Conservation (phyloP, 768 basidiomycete species). For the Rhizopogon sp. region DNA sequence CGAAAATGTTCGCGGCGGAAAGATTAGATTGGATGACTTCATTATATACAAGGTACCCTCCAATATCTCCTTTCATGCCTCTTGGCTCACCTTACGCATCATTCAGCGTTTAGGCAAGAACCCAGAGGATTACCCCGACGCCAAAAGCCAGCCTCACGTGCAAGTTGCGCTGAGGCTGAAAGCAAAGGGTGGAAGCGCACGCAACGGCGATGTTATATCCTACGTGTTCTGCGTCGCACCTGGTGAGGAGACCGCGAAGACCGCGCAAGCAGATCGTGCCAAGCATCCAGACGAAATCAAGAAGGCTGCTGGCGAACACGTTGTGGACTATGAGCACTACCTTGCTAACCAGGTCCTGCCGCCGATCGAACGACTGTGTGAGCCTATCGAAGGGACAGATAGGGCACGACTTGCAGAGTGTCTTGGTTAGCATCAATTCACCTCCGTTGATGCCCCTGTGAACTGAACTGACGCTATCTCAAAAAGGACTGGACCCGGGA, state of each 20-base stretch:
- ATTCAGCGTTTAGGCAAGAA: slow-evolving; percentile 89
- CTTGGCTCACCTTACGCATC: background rate
- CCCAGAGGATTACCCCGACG: slow-evolving; percentile 95
- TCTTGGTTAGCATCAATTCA: slow-evolving; percentile 54
- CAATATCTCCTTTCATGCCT: background rate
- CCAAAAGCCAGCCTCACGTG: slow-evolving; percentile 92
- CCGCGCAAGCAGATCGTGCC: slow-evolving; percentile 83
- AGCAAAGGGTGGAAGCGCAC: slow-evolving; percentile 72
- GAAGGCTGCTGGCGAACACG: slow-evolving; percentile 52
- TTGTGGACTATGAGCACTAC: slow-evolving; percentile 90
- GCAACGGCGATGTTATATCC: slow-evolving; percentile 88
- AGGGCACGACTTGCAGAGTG: slow-evolving; percentile 90
- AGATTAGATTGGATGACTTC: slow-evolving; percentile 86
- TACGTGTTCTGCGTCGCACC: slow-evolving; percentile 89
- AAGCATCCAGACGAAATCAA: slow-evolving; percentile 92
- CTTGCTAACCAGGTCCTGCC: slow-evolving; percentile 89
- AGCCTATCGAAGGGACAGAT: slow-evolving; percentile 95
- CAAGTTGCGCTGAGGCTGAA: slow-evolving; percentile 94
- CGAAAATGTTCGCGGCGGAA: slow-evolving; percentile 73
- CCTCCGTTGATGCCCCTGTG: background rate
- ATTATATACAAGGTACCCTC: slow-evolving; percentile 82
- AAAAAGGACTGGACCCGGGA: slow-evolving; percentile 54
- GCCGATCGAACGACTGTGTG: slow-evolving; percentile 92
- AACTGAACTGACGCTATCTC: background rate
- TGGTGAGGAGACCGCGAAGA: slow-evolving; percentile 65